phyloP scores from a whole-genome alignment of 129 eudicot genomes.

The Centrapalus pauciflorus region DNA sequence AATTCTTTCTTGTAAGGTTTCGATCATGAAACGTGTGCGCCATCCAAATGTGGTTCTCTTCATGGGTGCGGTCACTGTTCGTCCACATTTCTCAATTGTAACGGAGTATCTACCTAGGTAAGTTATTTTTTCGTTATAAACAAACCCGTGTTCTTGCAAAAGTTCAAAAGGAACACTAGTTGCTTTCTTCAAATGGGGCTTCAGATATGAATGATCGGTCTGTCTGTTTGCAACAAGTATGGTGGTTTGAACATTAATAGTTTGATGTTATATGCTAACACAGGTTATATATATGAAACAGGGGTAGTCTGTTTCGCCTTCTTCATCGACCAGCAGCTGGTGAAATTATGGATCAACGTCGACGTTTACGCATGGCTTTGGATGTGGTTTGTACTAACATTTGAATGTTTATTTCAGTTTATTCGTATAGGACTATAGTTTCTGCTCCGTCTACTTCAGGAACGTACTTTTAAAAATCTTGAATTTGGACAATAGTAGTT shows the following conservation, averaged over 20 bases:
- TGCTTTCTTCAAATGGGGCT: no score
- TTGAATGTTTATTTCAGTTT: constrained; percentile 1
- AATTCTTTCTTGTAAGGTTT: constrained; percentile 47
- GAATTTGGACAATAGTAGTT: not conserved
- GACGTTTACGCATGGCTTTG: constrained; percentile 87
- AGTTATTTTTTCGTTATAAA: not conserved
- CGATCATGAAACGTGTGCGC: constrained; percentile 95
- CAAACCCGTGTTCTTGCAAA: constrained; percentile 2
- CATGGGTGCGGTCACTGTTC: constrained; percentile 99
- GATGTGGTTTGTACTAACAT: constrained; percentile 71
- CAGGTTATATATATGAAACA: constrained; percentile 12
- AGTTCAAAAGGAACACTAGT: not conserved
- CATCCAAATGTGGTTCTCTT: constrained; percentile 98
- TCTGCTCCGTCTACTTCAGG: not conserved
- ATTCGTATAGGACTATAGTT: not conserved
- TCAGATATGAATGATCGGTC: no score
- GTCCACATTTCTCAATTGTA: constrained; percentile 87
- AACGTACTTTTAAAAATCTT: not conserved
- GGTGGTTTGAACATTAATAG: not conserved
- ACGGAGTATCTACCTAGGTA: constrained; percentile 94
- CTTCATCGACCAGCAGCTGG: constrained; percentile 88
- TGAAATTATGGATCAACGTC: constrained; percentile 73
- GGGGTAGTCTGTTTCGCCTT: constrained; percentile 89
- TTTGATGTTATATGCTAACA: not conserved
- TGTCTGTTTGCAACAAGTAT: no score